Evolutionary conservation across 1,284 basidiomycete genomes (phyloP).

Genomic region (Sphagnurus paluster): DNA sequence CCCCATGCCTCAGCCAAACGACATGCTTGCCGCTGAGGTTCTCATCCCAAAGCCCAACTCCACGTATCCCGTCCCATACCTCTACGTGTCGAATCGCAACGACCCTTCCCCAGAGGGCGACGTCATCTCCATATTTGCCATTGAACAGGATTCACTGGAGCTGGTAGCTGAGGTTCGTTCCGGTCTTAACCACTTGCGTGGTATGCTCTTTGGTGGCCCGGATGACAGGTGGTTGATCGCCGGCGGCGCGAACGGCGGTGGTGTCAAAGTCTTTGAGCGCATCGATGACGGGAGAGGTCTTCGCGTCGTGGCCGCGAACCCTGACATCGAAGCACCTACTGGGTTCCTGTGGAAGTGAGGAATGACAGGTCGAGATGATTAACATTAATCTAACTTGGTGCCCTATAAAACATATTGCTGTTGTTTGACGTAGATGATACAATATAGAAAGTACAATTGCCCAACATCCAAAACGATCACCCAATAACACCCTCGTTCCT

Average conservation of each 20-base stretch:
- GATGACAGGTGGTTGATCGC: conserved; percentile 49
- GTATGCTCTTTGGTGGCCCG: conserved; percentile 50
- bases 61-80: conserved; percentile 44
- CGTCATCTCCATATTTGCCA: conserved; percentile 57
- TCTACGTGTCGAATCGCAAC: conserved; percentile 67
- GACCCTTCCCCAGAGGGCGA: conserved; percentile 62
- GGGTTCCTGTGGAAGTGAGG: conserved; percentile 46
- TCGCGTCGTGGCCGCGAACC: conserved; percentile 39
- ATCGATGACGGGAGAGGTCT: conserved; percentile 47
- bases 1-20: conserved; percentile 36
- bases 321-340: conserved; percentile 39
- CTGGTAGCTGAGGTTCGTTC: conserved; percentile 50
- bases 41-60: conserved; percentile 47
- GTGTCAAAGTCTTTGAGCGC: conserved; percentile 53
- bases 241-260: conserved; percentile 48
- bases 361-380: no score
- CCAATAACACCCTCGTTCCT: conserved; percentile 50
- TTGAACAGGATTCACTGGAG: conserved; percentile 39
- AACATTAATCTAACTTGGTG: no score
- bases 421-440: neutral
- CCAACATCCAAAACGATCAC: conserved; percentile 16
- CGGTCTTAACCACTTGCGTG: conserved; percentile 51
- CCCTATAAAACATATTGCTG: no score
- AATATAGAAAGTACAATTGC: neutral
- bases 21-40: conserved; percentile 60